Base-by-base conservation (phyloP, 2,329 filamentous ascomycete species). In the Blastomyces parvus region DNA sequence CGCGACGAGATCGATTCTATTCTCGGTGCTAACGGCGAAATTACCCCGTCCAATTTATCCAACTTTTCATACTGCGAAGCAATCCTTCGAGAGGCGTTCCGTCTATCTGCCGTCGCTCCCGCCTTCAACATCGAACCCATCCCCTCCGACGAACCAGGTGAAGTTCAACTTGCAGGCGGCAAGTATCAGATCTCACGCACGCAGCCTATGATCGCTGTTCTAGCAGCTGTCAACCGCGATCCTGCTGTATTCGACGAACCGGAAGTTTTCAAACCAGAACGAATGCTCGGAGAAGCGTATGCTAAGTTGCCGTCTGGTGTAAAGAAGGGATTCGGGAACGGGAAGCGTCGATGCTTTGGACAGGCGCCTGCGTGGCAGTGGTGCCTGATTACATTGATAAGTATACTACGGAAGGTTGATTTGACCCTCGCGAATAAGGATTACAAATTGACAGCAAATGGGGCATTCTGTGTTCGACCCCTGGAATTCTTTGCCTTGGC, bases 291-390 rank as follows among this genome's bases (percentile, higher is more conserved):
- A 27, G 87, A 87, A 22, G 81, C 82, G 33, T 91, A 89, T 70
- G 83, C 85, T 64, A 81, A 81, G 33, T 79, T 89, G 6, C 86
- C 84, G 5, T 80, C 81, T 17, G 84, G 84, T 62, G 81, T 81
- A 33, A 88, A 84, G 84, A 89, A 89, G 65, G 71, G 88, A 4
- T 93, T 91, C 68, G 89, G 89, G 0, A 88, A 89, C 64, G 89
- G 88, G 2, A 80, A 83, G 65, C 79, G 89, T 58, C 84, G 78
- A 1, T 93, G 89, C 67, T 90, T 91, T 63, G 89, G 89, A 0
- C 79, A 86, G 7, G 80, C 82, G 0, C 91, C 91, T 72, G 88
- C 89, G 1, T 88, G 86, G 85, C 87, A 91, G 70, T 89, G 91
- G 76, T 81, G 83, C 1, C 71, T 88, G 11, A 74, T 89, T 6